Percentiles rank a stretch among this genome's conserved stretches.
Conservation (phyloP, 768 basidiomycete genomes). For the Dendrothele bispora region DNA sequence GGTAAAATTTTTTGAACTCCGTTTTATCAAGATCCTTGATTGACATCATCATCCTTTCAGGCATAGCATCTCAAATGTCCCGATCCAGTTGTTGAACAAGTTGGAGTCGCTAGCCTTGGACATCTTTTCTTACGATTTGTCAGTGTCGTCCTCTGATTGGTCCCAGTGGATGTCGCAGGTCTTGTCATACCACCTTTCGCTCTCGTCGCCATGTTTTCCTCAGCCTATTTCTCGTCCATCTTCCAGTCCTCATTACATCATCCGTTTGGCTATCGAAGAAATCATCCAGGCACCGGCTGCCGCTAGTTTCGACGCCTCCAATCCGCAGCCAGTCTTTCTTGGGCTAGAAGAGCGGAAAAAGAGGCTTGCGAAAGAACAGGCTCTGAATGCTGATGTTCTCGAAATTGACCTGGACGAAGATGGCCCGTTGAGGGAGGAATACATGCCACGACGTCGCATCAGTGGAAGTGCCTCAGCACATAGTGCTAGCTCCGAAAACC, state of each 20-base stretch:
- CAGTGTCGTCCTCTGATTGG: conserved; percentile 66
- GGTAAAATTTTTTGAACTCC: conserved; percentile 43
- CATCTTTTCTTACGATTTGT: conserved; percentile 69
- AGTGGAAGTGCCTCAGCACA: conserved; percentile 32
- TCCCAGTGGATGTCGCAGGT: conserved; percentile 69
- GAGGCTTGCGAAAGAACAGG: conserved; percentile 44
- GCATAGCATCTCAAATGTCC: conserved; percentile 80
- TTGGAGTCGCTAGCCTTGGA: conserved; percentile 73
- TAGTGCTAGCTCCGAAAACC: conserved; percentile 15
- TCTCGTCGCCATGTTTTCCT: conserved; percentile 57
- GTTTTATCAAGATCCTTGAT: conserved; percentile 8
- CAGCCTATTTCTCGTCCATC: conserved; percentile 82
- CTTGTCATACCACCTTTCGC: conserved; percentile 61
- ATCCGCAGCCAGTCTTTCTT: conserved; percentile 69
- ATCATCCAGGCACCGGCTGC: conserved; percentile 53
- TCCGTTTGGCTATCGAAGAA: conserved; percentile 70
- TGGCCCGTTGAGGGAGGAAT: conserved; percentile 80
- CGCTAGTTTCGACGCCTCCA: conserved; percentile 24
- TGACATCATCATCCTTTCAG: conserved; percentile 33
- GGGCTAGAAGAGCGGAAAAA: conserved; percentile 67
- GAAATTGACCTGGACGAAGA: conserved; percentile 85
- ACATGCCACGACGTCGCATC: conserved; percentile 68
- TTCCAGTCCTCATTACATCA: conserved; percentile 64
- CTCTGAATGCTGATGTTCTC: conserved; percentile 44
- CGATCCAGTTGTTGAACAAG: conserved; percentile 66